These are phyloP conservation scores for Hypoxylon sp. DNA, from an alignment of 2,329 filamentous ascomycete species.

Conservation along the genomic window DNA sequence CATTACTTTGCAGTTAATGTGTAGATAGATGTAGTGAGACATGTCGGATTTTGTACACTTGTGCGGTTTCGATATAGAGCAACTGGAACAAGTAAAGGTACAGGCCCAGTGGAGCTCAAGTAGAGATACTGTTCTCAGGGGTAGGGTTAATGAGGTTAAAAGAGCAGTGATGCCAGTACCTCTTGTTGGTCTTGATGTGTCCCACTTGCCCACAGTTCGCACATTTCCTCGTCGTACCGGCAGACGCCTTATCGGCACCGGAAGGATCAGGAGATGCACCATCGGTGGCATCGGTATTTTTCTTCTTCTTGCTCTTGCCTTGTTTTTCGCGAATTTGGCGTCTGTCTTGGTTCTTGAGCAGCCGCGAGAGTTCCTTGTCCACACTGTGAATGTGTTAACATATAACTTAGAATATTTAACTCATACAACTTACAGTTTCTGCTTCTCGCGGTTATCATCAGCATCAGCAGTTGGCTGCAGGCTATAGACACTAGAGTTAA, in stretches of 20 bases:
- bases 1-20: slow-evolving; percentile 25
- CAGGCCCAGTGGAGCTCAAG: slow-evolving; percentile 13
- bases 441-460: slow-evolving; percentile 66
- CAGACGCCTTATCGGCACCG: slow-evolving; percentile 67
- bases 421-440: slow-evolving; percentile 56
- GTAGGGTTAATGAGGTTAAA: slow-evolving; percentile 23
- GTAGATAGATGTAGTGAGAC: slow-evolving; percentile 14
- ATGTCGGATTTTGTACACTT: background rate
- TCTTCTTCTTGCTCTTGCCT: slow-evolving; percentile 74
- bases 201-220: slow-evolving; percentile 97
- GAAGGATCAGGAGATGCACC: slow-evolving; percentile 67
- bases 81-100: slow-evolving; percentile 15
- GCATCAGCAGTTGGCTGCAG: slow-evolving; percentile 66
- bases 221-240: slow-evolving; percentile 88
- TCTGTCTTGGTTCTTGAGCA: slow-evolving; percentile 92
- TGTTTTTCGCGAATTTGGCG: slow-evolving; percentile 91
- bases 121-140: slow-evolving; percentile 6
- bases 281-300: slow-evolving; percentile 56
- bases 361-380: slow-evolving; percentile 82
- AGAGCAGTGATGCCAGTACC: slow-evolving; percentile 71
- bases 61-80: slow-evolving; percentile 2
- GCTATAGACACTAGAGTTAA: slow-evolving; percentile 64
- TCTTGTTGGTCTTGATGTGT: slow-evolving; percentile 99
- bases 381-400: slow-evolving; percentile 64
- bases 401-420: slow-evolving; percentile 57